These are phyloP conservation scores for Yamadazyma dushanensis DNA, from an alignment of 1,139 yeast genomes.

Conservation along the genomic window DNA sequence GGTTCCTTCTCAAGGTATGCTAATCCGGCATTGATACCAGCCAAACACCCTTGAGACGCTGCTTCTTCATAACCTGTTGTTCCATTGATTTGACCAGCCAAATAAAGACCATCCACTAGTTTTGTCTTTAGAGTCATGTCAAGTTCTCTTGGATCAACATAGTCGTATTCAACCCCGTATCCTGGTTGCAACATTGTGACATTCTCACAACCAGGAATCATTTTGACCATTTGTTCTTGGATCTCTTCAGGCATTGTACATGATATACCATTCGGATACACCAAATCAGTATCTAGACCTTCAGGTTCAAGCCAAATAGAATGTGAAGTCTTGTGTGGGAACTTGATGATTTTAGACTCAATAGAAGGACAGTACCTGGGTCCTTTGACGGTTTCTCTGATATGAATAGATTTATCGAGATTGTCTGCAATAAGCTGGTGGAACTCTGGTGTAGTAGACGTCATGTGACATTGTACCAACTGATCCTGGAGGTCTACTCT, in stretches of 20 bases:
- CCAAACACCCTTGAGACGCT: constrained; percentile 92
- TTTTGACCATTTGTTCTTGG: constrained; percentile 67
- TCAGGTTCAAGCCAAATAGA: constrained; percentile 96
- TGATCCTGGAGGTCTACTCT: constrained; percentile 55
- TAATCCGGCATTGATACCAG: constrained; percentile 92
- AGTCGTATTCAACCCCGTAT: constrained; percentile 97
- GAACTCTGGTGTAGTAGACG: constrained; percentile 73
- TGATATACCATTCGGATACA: constrained; percentile 95
- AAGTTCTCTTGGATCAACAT: constrained; percentile 90
- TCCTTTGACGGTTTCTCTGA: constrained; percentile 91
- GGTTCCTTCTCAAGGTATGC: constrained; percentile 40
- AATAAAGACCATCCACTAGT: constrained; percentile 68
- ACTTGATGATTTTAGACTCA: constrained; percentile 83
- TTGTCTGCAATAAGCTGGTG: constrained; percentile 71
- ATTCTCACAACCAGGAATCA: constrained; percentile 88
- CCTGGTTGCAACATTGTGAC: constrained; percentile 92
- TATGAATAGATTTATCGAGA: constrained; percentile 82
- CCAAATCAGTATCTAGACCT: constrained; percentile 79
- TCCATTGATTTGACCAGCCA: constrained; percentile 98
- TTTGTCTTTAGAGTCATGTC: constrained; percentile 80
- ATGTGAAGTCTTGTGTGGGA: constrained; percentile 74
- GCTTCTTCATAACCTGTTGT: constrained; percentile 99
- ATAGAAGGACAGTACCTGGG: constrained; percentile 98
- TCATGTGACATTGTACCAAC: constrained; percentile 73
- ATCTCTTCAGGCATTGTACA: constrained; percentile 96